Percentiles rank a stretch among this genome's conserved stretches.
These are phyloP conservation scores for Stevia rebaudiana DNA, from an alignment of 140 eudicot species.

Conservation along the genomic window DNA sequence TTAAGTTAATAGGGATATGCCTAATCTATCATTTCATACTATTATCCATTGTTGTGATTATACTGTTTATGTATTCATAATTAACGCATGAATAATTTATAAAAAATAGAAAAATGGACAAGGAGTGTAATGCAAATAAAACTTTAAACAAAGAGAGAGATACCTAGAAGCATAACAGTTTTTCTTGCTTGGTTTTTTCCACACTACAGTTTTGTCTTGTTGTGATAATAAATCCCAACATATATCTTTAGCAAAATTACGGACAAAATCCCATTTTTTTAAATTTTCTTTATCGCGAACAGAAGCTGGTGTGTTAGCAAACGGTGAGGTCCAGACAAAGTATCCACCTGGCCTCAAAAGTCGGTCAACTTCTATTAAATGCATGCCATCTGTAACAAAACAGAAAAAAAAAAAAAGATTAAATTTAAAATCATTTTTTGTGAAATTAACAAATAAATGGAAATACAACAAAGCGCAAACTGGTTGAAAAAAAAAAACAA, in stretches of 20 bases:
- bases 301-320: slow-evolving; percentile 64
- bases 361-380: slow-evolving; percentile 82
- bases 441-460: neutral
- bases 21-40: neutral
- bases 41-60: neutral
- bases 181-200: slow-evolving; percentile 84
- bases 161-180: slow-evolving; percentile 82
- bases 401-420: neutral
- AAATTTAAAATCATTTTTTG: neutral
- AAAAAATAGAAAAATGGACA: neutral
- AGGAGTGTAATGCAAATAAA: neutral
- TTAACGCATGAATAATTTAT: neutral
- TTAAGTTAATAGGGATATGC: neutral
- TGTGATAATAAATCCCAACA: slow-evolving; percentile 91
- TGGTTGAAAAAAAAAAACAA: neutral
- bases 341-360: slow-evolving; percentile 95
- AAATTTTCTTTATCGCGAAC: slow-evolving; percentile 68
- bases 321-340: slow-evolving; percentile 92
- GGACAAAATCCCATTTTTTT: slow-evolving; percentile 73
- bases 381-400: slow-evolving; percentile 61
- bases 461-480: neutral
- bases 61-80: neutral
- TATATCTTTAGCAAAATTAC: slow-evolving; percentile 43
- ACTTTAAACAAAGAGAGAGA: neutral
- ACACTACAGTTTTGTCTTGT: slow-evolving; percentile 90